Percentiles rank a stretch among this genome's conserved stretches.
These are phyloP conservation scores for Penicillium argentinense DNA, from an alignment of 495 filamentous ascomycete species.

Conservation along the genomic window DNA sequence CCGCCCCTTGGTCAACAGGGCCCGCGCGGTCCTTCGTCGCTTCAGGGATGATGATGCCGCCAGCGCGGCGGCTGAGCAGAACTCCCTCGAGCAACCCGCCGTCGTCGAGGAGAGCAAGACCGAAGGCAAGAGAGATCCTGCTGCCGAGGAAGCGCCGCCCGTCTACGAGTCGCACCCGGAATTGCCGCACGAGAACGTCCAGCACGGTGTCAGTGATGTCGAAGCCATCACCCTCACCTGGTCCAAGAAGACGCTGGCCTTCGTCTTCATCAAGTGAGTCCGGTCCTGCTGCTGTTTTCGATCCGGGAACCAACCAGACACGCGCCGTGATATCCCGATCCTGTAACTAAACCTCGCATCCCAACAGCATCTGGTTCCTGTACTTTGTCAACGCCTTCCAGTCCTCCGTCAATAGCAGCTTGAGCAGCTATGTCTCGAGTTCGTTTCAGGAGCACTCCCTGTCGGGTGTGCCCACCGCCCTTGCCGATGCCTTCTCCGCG, in stretches of 20 bases:
- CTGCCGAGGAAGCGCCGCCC: slow-evolving; percentile 1
- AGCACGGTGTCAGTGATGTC: slow-evolving; percentile 36
- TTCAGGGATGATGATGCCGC: slow-evolving; percentile 5
- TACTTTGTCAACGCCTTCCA: slow-evolving; percentile 26
- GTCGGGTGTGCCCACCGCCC: slow-evolving; percentile 27
- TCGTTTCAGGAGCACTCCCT: slow-evolving; percentile 34
- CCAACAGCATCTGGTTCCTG: slow-evolving; percentile 35
- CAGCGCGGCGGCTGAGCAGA: not conserved
- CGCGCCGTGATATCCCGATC: not conserved
- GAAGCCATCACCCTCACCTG: slow-evolving; percentile 39
- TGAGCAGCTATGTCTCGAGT: slow-evolving; percentile 33
- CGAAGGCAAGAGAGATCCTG: not conserved
- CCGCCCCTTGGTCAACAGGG: slow-evolving; percentile 11
- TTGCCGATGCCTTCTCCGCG: slow-evolving; percentile 53
- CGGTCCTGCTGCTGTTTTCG: not conserved
- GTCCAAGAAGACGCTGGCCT: slow-evolving; percentile 28
- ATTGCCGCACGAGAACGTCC: slow-evolving; percentile 13
- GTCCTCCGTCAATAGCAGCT: slow-evolving; percentile 26
- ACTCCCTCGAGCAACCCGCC: not conserved
- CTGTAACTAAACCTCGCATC: not conserved
- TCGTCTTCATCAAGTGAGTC: slow-evolving; percentile 36
- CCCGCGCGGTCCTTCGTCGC: slow-evolving; percentile 9
- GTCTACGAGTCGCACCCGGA: slow-evolving; percentile 5
- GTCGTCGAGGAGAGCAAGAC: slow-evolving; percentile 2
- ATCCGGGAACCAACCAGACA: not conserved